Base-by-base conservation (phyloP, 78 protist species). In the Polysphondylium violaceum region DNA sequence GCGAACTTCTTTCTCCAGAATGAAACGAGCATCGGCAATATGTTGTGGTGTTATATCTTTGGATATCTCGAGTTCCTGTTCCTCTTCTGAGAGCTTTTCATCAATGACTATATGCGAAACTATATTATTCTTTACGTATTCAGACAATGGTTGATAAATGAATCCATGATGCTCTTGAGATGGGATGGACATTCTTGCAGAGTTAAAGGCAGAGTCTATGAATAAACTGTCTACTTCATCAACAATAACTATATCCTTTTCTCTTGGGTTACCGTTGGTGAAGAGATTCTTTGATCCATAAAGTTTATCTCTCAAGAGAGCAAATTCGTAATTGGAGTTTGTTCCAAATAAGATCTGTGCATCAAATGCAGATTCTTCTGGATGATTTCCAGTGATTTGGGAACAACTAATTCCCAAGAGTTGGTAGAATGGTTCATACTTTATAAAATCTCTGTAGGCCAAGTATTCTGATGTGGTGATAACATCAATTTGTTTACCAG, bases 201-300 rank as follows among this genome's bases (percentile, higher is more conserved):
- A 71, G 35, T 50, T 71, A 27, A 71, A 50, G 8, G 76, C 56
- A 3, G 76, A 50, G 19, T 71, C 76, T 38, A 71, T 71, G 35
- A 71, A 41, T 47, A 50, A 44, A 50, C 56, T 71, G 36, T 64
- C 73, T n/a, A 64, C 73, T 64, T 64, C 73, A 64, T 64, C 73
- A 35, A 64, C 51, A 31, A 64, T 64, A 2, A 64, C 73, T 6
- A 64, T 16, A 64, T 64, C 73, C 14, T 64, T 64, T 36, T 35
- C 1, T 36, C 73, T 41, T 64, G 44, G 73, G 17, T 9, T 16
- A 35, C 73, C 73, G 36, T 64, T 64, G 16, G 73, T 38, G n/a
- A 64, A 35, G 11, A 64, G n/a, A 14, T 21, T 6, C 14, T 64
- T 64, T 0, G 73, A 35, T 36, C 36, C 73, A 36, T 35, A 31